A percentile compares a stretch with the other conserved stretches of the same genome.
phyloP scores from a whole-genome alignment of 2,329 filamentous ascomycete species.

The Zymoseptoria passerinii region DNA sequence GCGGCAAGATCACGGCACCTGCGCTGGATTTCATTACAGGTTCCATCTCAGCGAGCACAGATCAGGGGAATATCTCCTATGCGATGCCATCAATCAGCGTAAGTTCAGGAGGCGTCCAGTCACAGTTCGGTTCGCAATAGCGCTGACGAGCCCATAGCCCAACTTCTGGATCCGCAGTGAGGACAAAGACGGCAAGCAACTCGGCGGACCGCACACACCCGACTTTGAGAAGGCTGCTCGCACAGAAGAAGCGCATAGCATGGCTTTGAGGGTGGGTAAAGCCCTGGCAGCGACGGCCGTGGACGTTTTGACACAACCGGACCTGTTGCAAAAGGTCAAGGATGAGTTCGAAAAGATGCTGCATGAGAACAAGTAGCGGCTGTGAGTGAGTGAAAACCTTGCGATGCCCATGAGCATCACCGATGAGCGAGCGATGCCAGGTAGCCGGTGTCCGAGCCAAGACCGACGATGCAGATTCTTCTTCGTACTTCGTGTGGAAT shows the following conservation, averaged over 20 bases:
- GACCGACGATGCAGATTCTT: neutral
- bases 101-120: slow-evolving; percentile 1
- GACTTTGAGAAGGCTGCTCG: slow-evolving; percentile 33
- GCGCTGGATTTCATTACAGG: slow-evolving; percentile 38
- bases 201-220: slow-evolving; percentile 33
- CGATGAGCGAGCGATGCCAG: neutral
- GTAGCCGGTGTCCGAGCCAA: no score
- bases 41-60: slow-evolving; percentile 43
- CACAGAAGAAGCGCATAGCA: slow-evolving; percentile 30
- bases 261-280: slow-evolving; percentile 30
- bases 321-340: slow-evolving; percentile 20
- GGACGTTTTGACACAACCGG: slow-evolving; percentile 26
- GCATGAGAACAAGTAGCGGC: neutral
- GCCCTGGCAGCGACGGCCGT: slow-evolving; percentile 30
- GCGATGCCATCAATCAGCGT: slow-evolving; percentile 47
- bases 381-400: no score
- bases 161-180: slow-evolving; percentile 41
- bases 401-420: neutral
- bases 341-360: slow-evolving; percentile 23
- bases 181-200: slow-evolving; percentile 21
- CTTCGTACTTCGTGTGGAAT: neutral
- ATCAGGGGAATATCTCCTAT: slow-evolving; percentile 53
- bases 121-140: neutral
- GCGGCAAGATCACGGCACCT: slow-evolving; percentile 29
- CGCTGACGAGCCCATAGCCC: slow-evolving; percentile 16